Evolutionary conservation across 2,329 filamentous ascomycete genomes (phyloP), one percentile per base, ranked within the genome.

Genomic region (Aureobasidium melanogenum): DNA sequence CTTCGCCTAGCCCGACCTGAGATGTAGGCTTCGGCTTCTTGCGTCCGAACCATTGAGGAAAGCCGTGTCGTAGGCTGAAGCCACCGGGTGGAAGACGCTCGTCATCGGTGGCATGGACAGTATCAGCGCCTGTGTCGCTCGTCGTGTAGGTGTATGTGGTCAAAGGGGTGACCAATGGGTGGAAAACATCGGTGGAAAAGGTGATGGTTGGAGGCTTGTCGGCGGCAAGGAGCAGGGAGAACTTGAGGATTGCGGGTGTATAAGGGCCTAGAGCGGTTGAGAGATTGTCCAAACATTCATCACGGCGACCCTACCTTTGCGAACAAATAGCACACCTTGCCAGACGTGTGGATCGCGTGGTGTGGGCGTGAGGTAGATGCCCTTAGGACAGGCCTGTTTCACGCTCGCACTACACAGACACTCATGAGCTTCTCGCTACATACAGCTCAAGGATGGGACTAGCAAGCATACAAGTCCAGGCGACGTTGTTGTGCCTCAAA

Each of bases 71-170:
- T 54, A 97, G 78, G 69, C 89, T 96, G 76, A 97, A 96, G 0
- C 91, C 89, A 1, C 93, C 94, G 0, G 93, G 92, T 0, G 91
- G 89, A 57, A 97, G 77, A 15, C 89, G 81, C 71, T 95, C 89
- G 36, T 90, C 86, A 67, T 96, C 91, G 1, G 86, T 88, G 9
- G 91, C 89, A 71, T 89, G 93, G 64, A 92, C 87, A 0, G 89
- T 90, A 51, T 89, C 89, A 61, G 83, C 82, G 64, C 86, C 86
- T 64, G 88, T 84, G 38, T 88, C 84, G 62, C 88, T 87, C 64
- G 89, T 91, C 44, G 90, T 88, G 77, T 96, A 95, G 71, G 90
- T 94, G 75, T 96, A 95, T 3, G 91, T 96, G n/a, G 91, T 96
- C 64, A 95, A 81, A 39, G 94, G 92, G 8, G 92, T 91, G 66